A percentile compares a stretch with the other conserved stretches of the same genome.
Evolutionary conservation across 768 basidiomycete genomes (phyloP).

Genomic region (Lactarius pseudohatsudake): DNA sequence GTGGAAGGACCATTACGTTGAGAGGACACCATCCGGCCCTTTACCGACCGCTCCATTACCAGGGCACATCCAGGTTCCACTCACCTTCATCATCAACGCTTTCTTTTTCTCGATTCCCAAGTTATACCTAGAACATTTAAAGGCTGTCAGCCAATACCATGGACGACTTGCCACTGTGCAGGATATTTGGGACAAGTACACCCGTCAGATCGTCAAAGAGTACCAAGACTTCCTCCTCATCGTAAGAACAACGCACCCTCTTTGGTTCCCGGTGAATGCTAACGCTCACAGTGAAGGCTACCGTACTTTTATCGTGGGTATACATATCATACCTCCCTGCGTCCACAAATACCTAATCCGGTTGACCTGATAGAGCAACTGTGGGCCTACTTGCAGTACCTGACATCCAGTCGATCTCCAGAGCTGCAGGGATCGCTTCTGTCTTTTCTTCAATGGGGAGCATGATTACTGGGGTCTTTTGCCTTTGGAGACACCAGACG

Average conservation of each 20-base stretch:
- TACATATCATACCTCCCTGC: not conserved
- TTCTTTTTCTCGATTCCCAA: slow-evolving; percentile 55
- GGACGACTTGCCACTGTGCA: slow-evolving; percentile 51
- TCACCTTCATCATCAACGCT: slow-evolving; percentile 42
- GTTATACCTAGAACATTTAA: slow-evolving; percentile 51
- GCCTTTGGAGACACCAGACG: slow-evolving; percentile 55
- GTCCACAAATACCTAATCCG: not conserved
- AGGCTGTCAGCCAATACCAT: slow-evolving; percentile 48
- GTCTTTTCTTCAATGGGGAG: slow-evolving; percentile 53
- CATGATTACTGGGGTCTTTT: slow-evolving; percentile 55
- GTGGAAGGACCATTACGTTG: slow-evolving; percentile 10
- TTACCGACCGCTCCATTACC: slow-evolving; percentile 19
- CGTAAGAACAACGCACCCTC: slow-evolving; percentile 36
- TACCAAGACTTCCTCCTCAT: slow-evolving; percentile 58
- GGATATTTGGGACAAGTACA: slow-evolving; percentile 50
- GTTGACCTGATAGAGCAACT: slow-evolving; percentile 42
- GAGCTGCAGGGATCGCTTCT: slow-evolving; percentile 43
- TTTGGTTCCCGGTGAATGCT: not conserved
- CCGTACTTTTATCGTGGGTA: slow-evolving; percentile 53
- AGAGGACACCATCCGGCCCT: slow-evolving; percentile 33
- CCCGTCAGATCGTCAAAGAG: slow-evolving; percentile 51
- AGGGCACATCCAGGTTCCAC: slow-evolving; percentile 31
- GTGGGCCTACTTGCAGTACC: slow-evolving; percentile 50
- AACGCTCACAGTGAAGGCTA: slow-evolving; percentile 39
- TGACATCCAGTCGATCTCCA: slow-evolving; percentile 37